phyloP scores from a whole-genome alignment of 2,329 filamentous ascomycete genomes.

The Tolypocladium sp. region DNA sequence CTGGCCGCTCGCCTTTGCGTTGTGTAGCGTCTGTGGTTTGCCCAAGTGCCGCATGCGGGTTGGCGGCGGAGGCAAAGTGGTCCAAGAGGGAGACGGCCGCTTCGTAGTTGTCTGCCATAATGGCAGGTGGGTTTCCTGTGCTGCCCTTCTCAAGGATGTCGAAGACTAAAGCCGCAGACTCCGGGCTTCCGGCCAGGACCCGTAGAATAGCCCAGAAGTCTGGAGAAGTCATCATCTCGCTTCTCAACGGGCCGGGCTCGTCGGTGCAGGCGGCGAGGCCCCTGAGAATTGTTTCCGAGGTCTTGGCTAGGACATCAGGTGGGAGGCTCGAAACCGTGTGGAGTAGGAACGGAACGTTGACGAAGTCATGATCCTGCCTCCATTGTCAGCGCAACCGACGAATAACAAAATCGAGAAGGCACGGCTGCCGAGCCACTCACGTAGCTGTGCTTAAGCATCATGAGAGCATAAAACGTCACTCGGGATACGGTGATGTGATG shows the following conservation, averaged over 20 bases:
- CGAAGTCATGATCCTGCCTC: constrained; percentile 71
- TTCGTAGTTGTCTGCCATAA: constrained; percentile 94
- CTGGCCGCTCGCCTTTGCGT: constrained; percentile 20
- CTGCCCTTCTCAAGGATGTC: constrained; percentile 75
- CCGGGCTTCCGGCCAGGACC: constrained; percentile 57
- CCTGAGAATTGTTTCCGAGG: constrained; percentile 65
- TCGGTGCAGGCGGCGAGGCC: constrained; percentile 75
- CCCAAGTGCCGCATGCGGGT: constrained; percentile 60
- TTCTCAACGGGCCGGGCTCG: constrained; percentile 67
- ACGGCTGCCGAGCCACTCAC: constrained; percentile 39
- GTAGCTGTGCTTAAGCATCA: constrained; percentile 74
- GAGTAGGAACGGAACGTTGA: constrained; percentile 83
- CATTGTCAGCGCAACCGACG: constrained; percentile 9
- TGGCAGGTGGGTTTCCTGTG: constrained; percentile 64
- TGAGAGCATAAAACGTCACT: constrained; percentile 78
- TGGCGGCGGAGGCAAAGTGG: constrained; percentile 79
- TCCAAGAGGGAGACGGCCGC: constrained; percentile 76
- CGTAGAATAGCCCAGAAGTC: constrained; percentile 94
- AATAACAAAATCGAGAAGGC: not conserved
- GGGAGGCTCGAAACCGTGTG: constrained; percentile 87
- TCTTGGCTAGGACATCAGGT: constrained; percentile 65
- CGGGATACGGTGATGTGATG: constrained; percentile 80
- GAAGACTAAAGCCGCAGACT: constrained; percentile 72
- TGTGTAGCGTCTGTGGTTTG: constrained; percentile 51
- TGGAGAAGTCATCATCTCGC: constrained; percentile 90